Conservation (phyloP, 495 filamentous ascomycete species). For the Penicillium cinerascens region DNA sequence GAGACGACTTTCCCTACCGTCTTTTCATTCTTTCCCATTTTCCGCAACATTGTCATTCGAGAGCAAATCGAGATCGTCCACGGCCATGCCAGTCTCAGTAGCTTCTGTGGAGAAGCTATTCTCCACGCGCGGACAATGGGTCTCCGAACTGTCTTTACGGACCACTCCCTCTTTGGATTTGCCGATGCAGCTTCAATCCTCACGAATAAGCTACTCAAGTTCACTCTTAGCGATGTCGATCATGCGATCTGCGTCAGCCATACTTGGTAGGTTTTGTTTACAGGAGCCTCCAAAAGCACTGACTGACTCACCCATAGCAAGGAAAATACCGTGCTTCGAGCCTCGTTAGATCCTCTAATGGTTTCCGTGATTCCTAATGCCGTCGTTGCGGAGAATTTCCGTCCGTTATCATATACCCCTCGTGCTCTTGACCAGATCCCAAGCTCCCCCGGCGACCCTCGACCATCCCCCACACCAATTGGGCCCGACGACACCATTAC, state of each 20-base stretch:
- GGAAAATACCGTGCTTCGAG: conserved; percentile 94
- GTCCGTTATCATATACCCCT: conserved; percentile 53
- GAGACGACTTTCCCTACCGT: conserved; percentile 95
- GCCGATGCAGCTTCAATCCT: conserved; percentile 94
- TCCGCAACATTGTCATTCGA: conserved; percentile 90
- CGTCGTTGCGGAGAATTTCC: conserved; percentile 93
- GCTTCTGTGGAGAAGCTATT: conserved; percentile 90
- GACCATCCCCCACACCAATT: conserved; percentile 52
- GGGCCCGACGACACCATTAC: conserved; percentile 85
- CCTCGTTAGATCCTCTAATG: conserved; percentile 91
- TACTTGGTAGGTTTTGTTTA: conserved; percentile 64
- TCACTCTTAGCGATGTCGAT: conserved; percentile 92
- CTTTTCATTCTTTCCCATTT: conserved; percentile 96
- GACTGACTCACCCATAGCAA: conserved; percentile 56
- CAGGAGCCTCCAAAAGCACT: not conserved
- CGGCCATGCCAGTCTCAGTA: conserved; percentile 89
- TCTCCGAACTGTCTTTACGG: conserved; percentile 89
- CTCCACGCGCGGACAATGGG: conserved; percentile 96
- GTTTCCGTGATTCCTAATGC: conserved; percentile 98
- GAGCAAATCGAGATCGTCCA: conserved; percentile 97
- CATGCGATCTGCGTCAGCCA: conserved; percentile 98
- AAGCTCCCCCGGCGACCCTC: conserved; percentile 34
- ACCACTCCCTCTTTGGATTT: conserved; percentile 97
- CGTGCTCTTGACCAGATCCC: conserved; percentile 28
- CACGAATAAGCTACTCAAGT: conserved; percentile 95